Conservation (phyloP, 2,329 filamentous ascomycete species). For the Cladophialophora immunda region DNA sequence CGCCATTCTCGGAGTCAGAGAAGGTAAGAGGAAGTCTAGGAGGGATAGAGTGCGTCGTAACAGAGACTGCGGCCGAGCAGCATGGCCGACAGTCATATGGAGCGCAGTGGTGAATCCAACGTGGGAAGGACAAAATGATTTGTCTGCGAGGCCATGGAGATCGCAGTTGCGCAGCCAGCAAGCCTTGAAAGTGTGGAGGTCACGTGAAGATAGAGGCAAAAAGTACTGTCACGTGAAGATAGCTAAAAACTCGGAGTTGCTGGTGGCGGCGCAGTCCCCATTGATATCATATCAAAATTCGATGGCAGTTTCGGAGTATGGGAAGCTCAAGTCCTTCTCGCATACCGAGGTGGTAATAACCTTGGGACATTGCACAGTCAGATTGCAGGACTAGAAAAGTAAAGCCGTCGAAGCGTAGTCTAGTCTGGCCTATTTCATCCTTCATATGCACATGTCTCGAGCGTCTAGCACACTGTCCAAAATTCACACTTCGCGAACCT, state of each 20-base stretch:
- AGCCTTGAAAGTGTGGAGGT: not conserved
- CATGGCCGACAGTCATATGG: constrained; percentile 39
- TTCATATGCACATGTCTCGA: constrained; percentile 27
- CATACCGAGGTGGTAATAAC: constrained; percentile 26
- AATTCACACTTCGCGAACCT: constrained; percentile 24
- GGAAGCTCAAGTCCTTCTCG: constrained; percentile 6
- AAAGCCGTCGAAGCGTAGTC: constrained; percentile 5
- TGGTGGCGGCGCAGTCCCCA: not conserved
- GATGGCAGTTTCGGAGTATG: not conserved
- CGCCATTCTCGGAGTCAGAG: constrained; percentile 21
- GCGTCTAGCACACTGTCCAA: constrained; percentile 12
- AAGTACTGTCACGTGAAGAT: constrained; percentile 15
- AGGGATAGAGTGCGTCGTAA: constrained; percentile 37
- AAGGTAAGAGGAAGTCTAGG: constrained; percentile 25
- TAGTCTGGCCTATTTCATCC: constrained; percentile 11
- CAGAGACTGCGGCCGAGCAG: constrained; percentile 36
- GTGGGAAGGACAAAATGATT: constrained; percentile 11
- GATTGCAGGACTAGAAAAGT: constrained; percentile 9
- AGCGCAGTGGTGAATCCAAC: constrained; percentile 8
- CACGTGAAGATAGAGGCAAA: constrained; percentile 14
- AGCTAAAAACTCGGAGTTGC: constrained; percentile 20
- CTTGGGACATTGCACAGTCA: constrained; percentile 8
- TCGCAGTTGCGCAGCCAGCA: constrained; percentile 15
- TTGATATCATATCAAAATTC: constrained; percentile 18
- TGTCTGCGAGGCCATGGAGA: constrained; percentile 3